Evolutionary conservation across 306 rosid species (phyloP).

Genomic region (Fagus crenata): DNA sequence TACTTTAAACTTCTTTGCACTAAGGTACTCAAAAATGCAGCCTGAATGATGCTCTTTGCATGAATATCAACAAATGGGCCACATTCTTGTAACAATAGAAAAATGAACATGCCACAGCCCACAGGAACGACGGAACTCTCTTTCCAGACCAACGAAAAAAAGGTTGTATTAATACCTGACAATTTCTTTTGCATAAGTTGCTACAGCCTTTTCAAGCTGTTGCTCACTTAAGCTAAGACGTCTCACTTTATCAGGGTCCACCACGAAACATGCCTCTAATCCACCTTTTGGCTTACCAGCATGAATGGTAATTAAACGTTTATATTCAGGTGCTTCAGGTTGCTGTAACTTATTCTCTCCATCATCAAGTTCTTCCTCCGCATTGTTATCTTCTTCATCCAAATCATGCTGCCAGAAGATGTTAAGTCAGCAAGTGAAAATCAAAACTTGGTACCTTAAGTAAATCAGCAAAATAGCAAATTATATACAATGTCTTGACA

Average conservation of each 20-base stretch:
- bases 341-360: conserved; percentile 46
- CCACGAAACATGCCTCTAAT: conserved; percentile 62
- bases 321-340: conserved; percentile 69
- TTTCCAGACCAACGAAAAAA: background rate
- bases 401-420: conserved; percentile 41
- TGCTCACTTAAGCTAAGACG: conserved; percentile 98
- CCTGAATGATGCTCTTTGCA: background rate
- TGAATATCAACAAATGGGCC: background rate
- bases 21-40: background rate
- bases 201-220: conserved; percentile 73
- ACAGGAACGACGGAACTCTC: background rate
- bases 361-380: conserved; percentile 52
- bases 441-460: conserved; percentile 5
- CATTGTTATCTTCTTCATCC: conserved; percentile 46
- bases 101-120: background rate
- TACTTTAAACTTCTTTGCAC: background rate
- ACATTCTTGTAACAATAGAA: background rate
- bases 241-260: conserved; percentile 81
- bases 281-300: conserved; percentile 99
- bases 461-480: conserved; percentile 23
- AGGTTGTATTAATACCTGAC: conserved; percentile 59
- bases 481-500: conserved; percentile 17
- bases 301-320: conserved; percentile 82
- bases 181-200: conserved; percentile 64
- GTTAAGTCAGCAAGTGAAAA: conserved; percentile 25